Conservation (phyloP, 805 yeast species). For the Starmerella cellae region DNA sequence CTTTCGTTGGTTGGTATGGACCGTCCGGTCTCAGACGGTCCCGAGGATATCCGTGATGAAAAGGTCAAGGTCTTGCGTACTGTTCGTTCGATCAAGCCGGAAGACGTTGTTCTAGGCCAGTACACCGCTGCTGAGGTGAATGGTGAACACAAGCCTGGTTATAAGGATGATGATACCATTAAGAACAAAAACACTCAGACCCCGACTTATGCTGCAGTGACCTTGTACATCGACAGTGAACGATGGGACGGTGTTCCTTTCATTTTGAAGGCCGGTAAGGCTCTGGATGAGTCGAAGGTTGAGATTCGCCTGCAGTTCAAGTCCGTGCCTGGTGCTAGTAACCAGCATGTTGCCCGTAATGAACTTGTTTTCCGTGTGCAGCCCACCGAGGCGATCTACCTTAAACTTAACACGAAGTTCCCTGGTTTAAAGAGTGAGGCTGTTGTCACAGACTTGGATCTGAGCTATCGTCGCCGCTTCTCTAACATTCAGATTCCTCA, state of each 20-base stretch:
- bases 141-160: constrained; percentile 55
- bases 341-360: constrained; percentile 70
- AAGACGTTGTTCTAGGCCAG: constrained; percentile 75
- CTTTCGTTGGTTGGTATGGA: constrained; percentile 89
- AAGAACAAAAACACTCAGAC: constrained; percentile 59
- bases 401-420: constrained; percentile 84
- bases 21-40: constrained; percentile 78
- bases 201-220: constrained; percentile 82
- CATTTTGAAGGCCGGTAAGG: constrained; percentile 92
- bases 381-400: constrained; percentile 86
- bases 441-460: constrained; percentile 77
- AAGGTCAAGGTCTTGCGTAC: constrained; percentile 86
- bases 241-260: constrained; percentile 98
- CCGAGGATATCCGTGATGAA: constrained; percentile 91
- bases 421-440: constrained; percentile 82
- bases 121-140: constrained; percentile 78
- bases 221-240: constrained; percentile 70
- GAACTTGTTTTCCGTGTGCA: constrained; percentile 90
- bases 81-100: constrained; percentile 48
- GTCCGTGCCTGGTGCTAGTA: constrained; percentile 42
- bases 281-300: constrained; percentile 87
- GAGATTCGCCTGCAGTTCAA: constrained; percentile 89
- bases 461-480: constrained; percentile 71
- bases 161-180: constrained; percentile 86
- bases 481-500: constrained; percentile 89